Percentiles rank a stretch among this genome's conserved stretches.
Conservation (phyloP, 2,329 filamentous ascomycete species). For the Cercospora zeae-maydis region DNA sequence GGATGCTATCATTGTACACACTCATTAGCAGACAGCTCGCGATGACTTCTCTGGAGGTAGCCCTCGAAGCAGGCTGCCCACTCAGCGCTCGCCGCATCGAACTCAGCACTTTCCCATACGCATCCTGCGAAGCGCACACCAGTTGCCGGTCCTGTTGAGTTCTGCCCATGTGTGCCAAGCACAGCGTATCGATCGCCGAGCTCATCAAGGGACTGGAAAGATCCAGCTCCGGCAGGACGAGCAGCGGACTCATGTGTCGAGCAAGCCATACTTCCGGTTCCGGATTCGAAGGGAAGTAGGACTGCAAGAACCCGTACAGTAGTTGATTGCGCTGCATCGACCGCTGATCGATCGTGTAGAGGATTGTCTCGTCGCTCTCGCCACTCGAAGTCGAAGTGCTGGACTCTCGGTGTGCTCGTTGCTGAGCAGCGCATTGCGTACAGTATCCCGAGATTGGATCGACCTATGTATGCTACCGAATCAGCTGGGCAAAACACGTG, state of each 20-base stretch:
- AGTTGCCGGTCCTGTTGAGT: conserved; percentile 9
- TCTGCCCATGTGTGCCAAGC: conserved; percentile 15
- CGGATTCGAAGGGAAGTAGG: conserved; percentile 11
- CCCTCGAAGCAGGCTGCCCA: background rate
- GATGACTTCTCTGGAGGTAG: conserved; percentile 11
- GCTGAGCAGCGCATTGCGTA: background rate
- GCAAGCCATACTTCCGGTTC: conserved; percentile 13
- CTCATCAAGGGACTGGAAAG: conserved; percentile 17
- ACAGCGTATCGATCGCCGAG: conserved; percentile 16
- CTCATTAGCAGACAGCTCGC: conserved; percentile 15
- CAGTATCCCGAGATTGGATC: conserved; percentile 1
- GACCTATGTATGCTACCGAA: background rate
- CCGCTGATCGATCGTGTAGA: conserved; percentile 5
- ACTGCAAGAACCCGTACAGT: conserved; percentile 9
- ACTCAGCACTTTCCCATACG: conserved; percentile 11
- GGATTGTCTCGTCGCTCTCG: conserved; percentile 1
- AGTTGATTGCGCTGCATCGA: conserved; percentile 6
- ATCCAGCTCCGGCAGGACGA: conserved; percentile 12
- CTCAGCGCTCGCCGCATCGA: conserved; percentile 10
- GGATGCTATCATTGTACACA: conserved; percentile 14
- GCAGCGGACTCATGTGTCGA: conserved; percentile 15
- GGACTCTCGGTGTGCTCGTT: background rate
- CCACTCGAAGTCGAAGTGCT: conserved; percentile 3
- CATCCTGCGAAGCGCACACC: conserved; percentile 14
- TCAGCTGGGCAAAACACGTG: background rate